A percentile compares a stretch with the other conserved stretches of the same genome.
Evolutionary conservation across 768 basidiomycete species (phyloP).

Genomic region (Tephrocybe sp.): DNA sequence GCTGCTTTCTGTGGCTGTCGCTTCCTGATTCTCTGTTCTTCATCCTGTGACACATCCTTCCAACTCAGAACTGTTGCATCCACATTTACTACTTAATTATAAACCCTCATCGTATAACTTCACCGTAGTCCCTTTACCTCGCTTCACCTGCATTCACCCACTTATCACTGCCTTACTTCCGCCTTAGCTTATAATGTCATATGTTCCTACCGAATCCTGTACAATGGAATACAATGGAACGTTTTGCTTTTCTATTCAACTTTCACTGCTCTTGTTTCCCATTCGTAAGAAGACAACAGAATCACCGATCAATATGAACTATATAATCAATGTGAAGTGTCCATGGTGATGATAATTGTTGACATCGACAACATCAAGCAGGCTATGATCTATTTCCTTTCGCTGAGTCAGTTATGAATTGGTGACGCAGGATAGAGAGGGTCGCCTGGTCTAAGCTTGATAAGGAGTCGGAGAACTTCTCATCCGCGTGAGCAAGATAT

Average conservation of each 20-base stretch:
- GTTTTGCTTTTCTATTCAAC: background rate
- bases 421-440: too few species aligned
- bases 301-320: too few species aligned
- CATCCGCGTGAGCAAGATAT: too few species aligned
- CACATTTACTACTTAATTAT: slow-evolving; percentile 25
- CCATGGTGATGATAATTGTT: too few species aligned
- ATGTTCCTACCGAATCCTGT: background rate
- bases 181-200: slow-evolving; percentile 11
- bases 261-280: background rate
- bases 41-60: slow-evolving; percentile 12
- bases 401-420: too few species aligned
- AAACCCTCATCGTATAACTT: slow-evolving; percentile 25
- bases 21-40: background rate
- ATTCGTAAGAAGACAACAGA: too few species aligned
- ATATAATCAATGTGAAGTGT: too few species aligned
- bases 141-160: background rate
- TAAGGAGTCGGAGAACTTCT: too few species aligned
- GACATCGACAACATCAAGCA: too few species aligned
- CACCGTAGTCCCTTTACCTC: slow-evolving; percentile 5
- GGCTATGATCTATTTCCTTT: too few species aligned
- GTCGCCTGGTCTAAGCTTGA: too few species aligned
- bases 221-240: slow-evolving; percentile 16
- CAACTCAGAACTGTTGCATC: slow-evolving; percentile 12
- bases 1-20: background rate
- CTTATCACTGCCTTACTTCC: background rate